These are phyloP conservation scores for Gymnopilus junonius DNA, from an alignment of 768 basidiomycete genomes.

Conservation along the genomic window DNA sequence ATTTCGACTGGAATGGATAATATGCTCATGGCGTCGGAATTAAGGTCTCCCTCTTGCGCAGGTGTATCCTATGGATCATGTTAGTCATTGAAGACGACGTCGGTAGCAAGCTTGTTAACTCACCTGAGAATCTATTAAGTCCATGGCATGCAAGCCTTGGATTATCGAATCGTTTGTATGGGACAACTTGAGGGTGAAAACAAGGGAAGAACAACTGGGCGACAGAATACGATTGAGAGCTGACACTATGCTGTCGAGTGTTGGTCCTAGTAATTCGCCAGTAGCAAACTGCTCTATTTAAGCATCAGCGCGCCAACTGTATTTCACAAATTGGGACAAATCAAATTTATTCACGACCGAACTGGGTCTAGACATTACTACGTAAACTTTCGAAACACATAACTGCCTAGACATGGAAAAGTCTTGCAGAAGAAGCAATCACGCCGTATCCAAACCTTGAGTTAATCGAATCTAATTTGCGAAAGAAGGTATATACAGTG, in stretches of 20 bases:
- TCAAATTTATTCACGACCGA: neutral
- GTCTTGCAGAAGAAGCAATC: conserved; percentile 5
- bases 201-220: neutral
- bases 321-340: neutral
- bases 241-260: neutral
- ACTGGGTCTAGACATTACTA: neutral
- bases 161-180: neutral
- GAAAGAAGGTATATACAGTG: neutral
- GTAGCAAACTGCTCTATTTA: too few relatives aligned
- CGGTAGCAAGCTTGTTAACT: too few relatives aligned
- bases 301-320: neutral
- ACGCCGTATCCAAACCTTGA: conserved; percentile 40
- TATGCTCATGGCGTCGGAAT: conserved; percentile 15
- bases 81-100: too few relatives aligned
- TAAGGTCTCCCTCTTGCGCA: neutral
- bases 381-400: neutral
- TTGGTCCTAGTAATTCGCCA: neutral
- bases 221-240: neutral
- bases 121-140: neutral
- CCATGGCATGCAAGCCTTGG: neutral
- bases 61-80: too few relatives aligned
- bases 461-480: conserved; percentile 47
- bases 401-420: neutral
- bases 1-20: conserved; percentile 35
- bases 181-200: too few relatives aligned